These are phyloP conservation scores for Moniliophthora roreri DNA, from an alignment of 1,284 basidiomycete species.

Conservation along the genomic window DNA sequence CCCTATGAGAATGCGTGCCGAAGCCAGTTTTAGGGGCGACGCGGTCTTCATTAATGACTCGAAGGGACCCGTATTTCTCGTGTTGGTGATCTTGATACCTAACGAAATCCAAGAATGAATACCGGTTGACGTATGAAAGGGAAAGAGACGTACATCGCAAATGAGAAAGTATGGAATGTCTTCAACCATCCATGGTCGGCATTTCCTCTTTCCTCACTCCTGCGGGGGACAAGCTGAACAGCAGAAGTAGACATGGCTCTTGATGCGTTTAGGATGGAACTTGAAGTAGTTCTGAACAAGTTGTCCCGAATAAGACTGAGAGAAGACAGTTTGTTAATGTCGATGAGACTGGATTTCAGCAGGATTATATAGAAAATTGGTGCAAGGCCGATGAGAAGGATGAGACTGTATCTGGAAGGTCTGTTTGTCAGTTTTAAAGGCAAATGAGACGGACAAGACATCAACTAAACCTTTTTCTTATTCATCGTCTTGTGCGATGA, in stretches of 20 bases:
- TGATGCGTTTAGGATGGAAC: neutral
- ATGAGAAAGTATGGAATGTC: slow-evolving; percentile 87
- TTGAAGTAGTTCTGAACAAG: neutral
- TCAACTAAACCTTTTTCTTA: no score
- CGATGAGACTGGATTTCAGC: slow-evolving; percentile 22
- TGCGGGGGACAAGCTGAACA: slow-evolving; percentile 11
- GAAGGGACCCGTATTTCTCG: slow-evolving; percentile 60
- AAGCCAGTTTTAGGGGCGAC: slow-evolving; percentile 81
- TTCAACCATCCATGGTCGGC: slow-evolving; percentile 91
- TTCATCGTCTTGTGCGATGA: no score
- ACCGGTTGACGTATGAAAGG: neutral
- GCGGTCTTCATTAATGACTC: slow-evolving; percentile 90
- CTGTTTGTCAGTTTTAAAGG: no score
- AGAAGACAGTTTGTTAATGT: slow-evolving; percentile 19
- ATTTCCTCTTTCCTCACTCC: slow-evolving; percentile 58
- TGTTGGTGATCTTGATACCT: slow-evolving; percentile 67
- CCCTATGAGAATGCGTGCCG: slow-evolving; percentile 81
- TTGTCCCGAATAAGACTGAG: neutral
- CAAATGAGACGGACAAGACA: no score
- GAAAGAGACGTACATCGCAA: slow-evolving; percentile 59
- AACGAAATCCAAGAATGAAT: neutral
- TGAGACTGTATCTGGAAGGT: slow-evolving; percentile 25
- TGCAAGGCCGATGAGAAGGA: slow-evolving; percentile 35
- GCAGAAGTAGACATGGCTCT: neutral
- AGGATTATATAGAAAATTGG: slow-evolving; percentile 39